Conservation (phyloP, 2,329 filamentous ascomycete genomes). For the Raffaelea deltoideospora region DNA sequence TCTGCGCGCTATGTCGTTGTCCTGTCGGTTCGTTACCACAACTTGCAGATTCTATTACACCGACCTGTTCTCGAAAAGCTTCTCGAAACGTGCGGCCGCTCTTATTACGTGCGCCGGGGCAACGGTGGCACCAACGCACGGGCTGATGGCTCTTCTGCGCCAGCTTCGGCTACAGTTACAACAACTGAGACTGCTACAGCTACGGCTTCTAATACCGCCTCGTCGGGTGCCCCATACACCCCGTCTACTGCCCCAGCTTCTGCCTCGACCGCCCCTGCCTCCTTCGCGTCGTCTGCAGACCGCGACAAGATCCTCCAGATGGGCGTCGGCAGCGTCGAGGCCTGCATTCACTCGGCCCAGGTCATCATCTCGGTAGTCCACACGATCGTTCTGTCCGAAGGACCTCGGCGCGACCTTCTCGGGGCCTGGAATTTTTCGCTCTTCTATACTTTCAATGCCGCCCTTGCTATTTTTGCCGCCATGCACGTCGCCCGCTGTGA, state of each 20-base stretch:
- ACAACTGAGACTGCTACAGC: too few relatives aligned
- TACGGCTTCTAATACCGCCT: too few relatives aligned
- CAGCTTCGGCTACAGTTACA: too few relatives aligned
- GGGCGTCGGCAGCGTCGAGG: constrained; percentile 1
- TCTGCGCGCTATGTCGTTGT: constrained; percentile 16
- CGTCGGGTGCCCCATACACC: too few relatives aligned
- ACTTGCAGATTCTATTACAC: constrained; percentile 17
- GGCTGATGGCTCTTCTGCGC: too few relatives aligned
- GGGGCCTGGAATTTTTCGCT: constrained; percentile 4
- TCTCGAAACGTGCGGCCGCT: not conserved
- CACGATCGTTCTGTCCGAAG: not conserved
- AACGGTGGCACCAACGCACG: not conserved
- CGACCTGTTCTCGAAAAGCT: constrained; percentile 10
- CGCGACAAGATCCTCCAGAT: constrained; percentile 2
- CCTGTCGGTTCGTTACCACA: constrained; percentile 18
- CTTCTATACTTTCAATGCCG: constrained; percentile 4
- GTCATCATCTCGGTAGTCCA: constrained; percentile 3
- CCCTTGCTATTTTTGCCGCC: constrained; percentile 3
- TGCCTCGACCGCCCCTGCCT: too few relatives aligned
- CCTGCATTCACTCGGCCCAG: constrained; percentile 1
- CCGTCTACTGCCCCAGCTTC: too few relatives aligned
- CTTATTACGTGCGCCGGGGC: not conserved
- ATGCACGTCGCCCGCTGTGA: constrained; percentile 1
- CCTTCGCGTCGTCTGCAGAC: too few relatives aligned
- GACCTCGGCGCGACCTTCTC: constrained; percentile 1